Base-by-base conservation (phyloP, 441 rosid genomes). In the Jatropha podagrica region DNA sequence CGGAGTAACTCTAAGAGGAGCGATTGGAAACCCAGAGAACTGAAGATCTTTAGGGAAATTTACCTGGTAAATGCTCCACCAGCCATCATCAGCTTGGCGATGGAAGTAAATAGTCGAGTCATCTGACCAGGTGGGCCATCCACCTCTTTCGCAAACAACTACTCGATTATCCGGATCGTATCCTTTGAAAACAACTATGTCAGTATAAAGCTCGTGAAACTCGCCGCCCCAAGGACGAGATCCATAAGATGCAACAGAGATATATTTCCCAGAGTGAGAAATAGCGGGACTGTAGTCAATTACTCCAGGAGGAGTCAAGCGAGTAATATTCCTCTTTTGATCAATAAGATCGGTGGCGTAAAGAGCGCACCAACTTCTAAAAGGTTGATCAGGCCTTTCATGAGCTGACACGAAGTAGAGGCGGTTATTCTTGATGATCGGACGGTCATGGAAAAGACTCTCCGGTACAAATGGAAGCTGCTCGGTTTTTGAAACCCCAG, bases 71-170 rank as follows among this genome's bases (percentile, higher is more conserved):
- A 94, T 81, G 85, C 98, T 91, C 97, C 98, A 91, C 95, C 94
- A 92, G 8, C 94, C 97, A 77, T 94, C 97, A 7, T 88, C 90
- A 2, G 89, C 89, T 77, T 85, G 84, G 48, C 88, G 90, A 80
- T 94, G 97, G 77, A 92, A 94, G 87, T 79, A 94, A 65, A 94
- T 76, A 15, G 78, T 74, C 5, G 88, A 83, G 68, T 92, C 98
- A 32, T 92, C 86, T 15, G 82, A 87, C 97, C 97, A 92, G 44
- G 90, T 76, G 14, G 97, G 98, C 96, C 97, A 92, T 2, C 96
- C 96, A 4, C 98, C 97, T 17, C 44, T 79, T 60, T 91, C 84
- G 37, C 85, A 81, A 3, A 90, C 78, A 26, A 86, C 79, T 18
- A 78, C 77, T 52, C 97, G 89, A 20, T n/a, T 86, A 64, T 78